Conservation (phyloP, 2,329 filamentous ascomycete species). For the Colletotrichum filicis region DNA sequence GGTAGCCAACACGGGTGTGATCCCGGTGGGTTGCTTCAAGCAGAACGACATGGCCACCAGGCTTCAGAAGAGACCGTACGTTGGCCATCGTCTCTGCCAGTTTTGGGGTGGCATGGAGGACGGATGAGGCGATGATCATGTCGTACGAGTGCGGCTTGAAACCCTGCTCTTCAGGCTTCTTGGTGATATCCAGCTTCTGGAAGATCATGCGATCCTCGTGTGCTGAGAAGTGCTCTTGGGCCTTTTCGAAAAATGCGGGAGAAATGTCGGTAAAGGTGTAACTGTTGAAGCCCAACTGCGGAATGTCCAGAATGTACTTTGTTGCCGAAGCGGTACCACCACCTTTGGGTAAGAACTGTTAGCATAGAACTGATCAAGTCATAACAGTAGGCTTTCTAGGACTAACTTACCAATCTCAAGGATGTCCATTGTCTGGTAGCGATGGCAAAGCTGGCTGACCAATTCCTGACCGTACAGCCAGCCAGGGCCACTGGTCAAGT, state of each 20-base stretch:
- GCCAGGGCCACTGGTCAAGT: conserved; percentile 11
- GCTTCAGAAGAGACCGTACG: conserved; percentile 41
- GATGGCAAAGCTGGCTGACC: background rate
- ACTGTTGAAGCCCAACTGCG: conserved; percentile 19
- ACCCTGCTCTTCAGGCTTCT: conserved; percentile 41
- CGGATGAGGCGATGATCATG: conserved; percentile 43
- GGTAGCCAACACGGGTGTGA: conserved; percentile 34
- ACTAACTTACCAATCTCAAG: conserved; percentile 42
- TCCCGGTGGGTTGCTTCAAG: conserved; percentile 1
- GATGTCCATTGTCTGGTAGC: conserved; percentile 26
- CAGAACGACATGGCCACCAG: conserved; percentile 42
- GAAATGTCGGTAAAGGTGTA: conserved; percentile 43
- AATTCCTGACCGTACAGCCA: conserved; percentile 1
- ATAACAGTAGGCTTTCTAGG: too few relatives aligned
- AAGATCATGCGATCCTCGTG: conserved; percentile 7
- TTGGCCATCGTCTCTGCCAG: conserved; percentile 40
- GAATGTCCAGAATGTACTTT: background rate
- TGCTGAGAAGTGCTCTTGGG: conserved; percentile 35
- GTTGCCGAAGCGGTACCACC: conserved; percentile 19
- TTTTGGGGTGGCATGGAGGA: conserved; percentile 42
- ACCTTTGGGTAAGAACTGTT: background rate
- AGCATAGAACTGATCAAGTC: too few relatives aligned
- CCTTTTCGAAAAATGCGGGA: conserved; percentile 37
- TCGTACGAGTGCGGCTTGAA: conserved; percentile 42
- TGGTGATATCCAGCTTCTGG: conserved; percentile 44